Evolutionary conservation across 2,329 filamentous ascomycete species (phyloP), one percentile per base, ranked within the genome.

Genomic region (Penicillium frequentans): DNA sequence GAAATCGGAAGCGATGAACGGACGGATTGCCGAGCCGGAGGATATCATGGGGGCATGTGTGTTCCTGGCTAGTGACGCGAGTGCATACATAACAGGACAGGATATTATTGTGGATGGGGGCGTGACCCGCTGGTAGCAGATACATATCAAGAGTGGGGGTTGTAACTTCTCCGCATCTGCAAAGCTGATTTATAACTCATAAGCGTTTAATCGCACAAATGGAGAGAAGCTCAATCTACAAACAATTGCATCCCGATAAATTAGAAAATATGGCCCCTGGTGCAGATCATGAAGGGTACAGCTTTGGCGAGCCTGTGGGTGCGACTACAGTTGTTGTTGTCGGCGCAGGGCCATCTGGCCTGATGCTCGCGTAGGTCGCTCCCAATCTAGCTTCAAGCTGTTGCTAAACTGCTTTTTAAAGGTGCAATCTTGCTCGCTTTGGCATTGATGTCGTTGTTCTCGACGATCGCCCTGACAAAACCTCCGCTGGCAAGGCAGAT

Each of bases 401-500:
- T 52, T 60, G 45, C 56, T 65, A 54, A 67, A 54, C 8, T 10
- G 1, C n/a, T 46, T 31, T 27, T n/a, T 54, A 83, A 42, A 42
- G 81, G 14, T 78, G 79, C 33, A 82, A 84, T 62, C 77, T 91
- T 35, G 82, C 83, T 19, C 81, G 87, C 9, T 89, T 84, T 65
- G 88, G 88, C 14, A 84, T 90, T 65, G 84, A 84, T 54, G 81
- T 84, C 3, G 80, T 82, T 42, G 81, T 91, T 45, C 79, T 91
- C 49, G 89, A 91, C 74, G 87, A 91, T 68, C 78, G 88, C 61
- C 78, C 83, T 33, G 84, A 89, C 65, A 85, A 85, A 66, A 92
- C 89, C 1, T 79, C 84, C 6, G 87, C 86, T 9, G 88, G 88
- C 43, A 79, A 84, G 55, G 88, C 88, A 60, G 89, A 91, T 71